Base-by-base conservation (phyloP, 2,329 filamentous ascomycete genomes). In the Talaromyces sp. region DNA sequence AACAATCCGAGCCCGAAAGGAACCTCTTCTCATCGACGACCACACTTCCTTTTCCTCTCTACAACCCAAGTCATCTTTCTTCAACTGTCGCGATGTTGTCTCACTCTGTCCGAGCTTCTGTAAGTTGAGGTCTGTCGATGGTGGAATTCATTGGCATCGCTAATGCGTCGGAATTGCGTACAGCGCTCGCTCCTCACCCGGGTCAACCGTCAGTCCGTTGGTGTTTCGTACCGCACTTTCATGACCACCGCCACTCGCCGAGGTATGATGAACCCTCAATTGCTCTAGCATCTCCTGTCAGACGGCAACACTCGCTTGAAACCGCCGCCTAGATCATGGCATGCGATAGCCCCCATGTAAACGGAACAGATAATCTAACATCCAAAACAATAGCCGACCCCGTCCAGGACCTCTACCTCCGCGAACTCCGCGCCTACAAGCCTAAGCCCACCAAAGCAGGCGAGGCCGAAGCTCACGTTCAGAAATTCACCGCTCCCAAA, bases 371-470 rank as follows among this genome's bases (percentile, higher is more conserved):
- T 33, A 3, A 33, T 60, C 54, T 47, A 33, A 41, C 37, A 11
- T 59, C 39, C 43, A 27, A 31, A 60, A 43, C 27, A 35, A 43
- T 77, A 98, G 95, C 92, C 88, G 95, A 99, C 81, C 88, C 97
- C 75, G 92, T 99, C 74, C 95, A 98, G 83, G 94, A 98, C 79
- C 87, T 99, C 77, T 99, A 99, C 86, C 89, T 99, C 73, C 90
- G 90, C 81, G 93, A 98, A 83, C 89, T 99, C 78, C 95, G 94
- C 84, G 87, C 88, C 82, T 98, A 97, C 90, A 98, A 98, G 87
- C 84, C 89, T 69, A 84, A 91, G 65, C 84, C 88, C 71, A 79
- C 94, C 83, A 97, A 97, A 86, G 86, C 92, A 69, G 87, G 87
- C 74, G 95, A 98, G 77, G 85, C 93, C 77, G 90, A 94, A 73